A percentile compares a stretch with the other conserved stretches of the same genome.
These are phyloP conservation scores for Brassica balearica DNA, from an alignment of 441 rosid species.

Conservation along the genomic window DNA sequence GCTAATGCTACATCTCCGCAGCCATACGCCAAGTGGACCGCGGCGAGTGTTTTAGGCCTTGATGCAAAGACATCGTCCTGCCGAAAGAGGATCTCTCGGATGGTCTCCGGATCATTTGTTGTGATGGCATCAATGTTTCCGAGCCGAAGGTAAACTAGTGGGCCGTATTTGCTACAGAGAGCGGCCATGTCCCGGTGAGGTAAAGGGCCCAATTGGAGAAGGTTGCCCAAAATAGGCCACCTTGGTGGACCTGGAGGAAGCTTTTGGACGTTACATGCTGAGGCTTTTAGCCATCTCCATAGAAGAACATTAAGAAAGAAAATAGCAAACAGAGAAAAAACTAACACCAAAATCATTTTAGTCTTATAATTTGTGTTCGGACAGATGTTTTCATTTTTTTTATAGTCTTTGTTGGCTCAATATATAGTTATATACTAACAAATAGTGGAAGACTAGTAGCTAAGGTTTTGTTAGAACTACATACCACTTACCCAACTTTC, in stretches of 20 bases:
- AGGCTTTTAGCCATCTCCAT: conserved; percentile 37
- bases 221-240: conserved; percentile 87
- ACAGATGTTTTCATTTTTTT: neutral
- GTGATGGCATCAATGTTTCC: conserved; percentile 79
- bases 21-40: conserved; percentile 75
- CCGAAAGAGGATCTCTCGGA: conserved; percentile 68
- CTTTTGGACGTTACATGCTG: conserved; percentile 26
- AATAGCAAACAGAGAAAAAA: conserved; percentile 20
- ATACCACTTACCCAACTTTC: neutral
- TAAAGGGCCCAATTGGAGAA: conserved; percentile 69
- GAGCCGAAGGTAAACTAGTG: conserved; percentile 77
- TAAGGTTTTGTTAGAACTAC: conserved; percentile 30
- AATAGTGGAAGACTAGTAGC: conserved; percentile 31
- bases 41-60: conserved; percentile 78
- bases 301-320: conserved; percentile 38
- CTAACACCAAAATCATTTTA: conserved; percentile 28
- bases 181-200: conserved; percentile 83
- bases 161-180: conserved; percentile 69
- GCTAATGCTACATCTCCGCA: conserved; percentile 87
- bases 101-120: conserved; percentile 72
- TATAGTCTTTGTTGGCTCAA: conserved; percentile 2
- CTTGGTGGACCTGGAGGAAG: conserved; percentile 87
- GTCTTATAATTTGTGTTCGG: neutral
- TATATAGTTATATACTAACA: conserved; percentile 41
- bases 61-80: conserved; percentile 86